phyloP scores from a whole-genome alignment of 1,284 basidiomycete species.

The Ceraceosorus bombacis region DNA sequence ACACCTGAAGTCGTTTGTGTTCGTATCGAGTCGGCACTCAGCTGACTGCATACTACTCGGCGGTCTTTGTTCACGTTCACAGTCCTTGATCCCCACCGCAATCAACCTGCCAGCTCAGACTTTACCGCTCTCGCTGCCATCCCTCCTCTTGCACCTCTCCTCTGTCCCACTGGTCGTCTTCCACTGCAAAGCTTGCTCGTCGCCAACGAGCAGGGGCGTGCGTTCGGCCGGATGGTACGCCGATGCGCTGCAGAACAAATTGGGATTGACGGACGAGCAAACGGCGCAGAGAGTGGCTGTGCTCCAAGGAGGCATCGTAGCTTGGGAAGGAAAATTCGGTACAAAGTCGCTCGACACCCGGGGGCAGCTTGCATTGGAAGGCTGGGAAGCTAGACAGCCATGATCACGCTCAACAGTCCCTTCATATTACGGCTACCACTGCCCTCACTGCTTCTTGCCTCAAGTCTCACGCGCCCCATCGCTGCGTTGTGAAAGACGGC shows the following conservation, averaged over 20 bases:
- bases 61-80: neutral
- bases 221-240: slow-evolving; percentile 43
- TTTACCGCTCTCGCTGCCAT: slow-evolving; percentile 41
- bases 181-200: slow-evolving; percentile 39
- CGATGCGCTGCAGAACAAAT: slow-evolving; percentile 30
- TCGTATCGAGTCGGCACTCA: slow-evolving; percentile 3
- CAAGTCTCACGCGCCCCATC: too few relatives aligned
- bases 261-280: slow-evolving; percentile 7
- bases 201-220: slow-evolving; percentile 30
- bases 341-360: slow-evolving; percentile 17
- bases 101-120: slow-evolving; percentile 50
- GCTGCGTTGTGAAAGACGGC: too few relatives aligned
- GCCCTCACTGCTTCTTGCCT: too few relatives aligned
- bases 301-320: slow-evolving; percentile 40
- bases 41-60: neutral
- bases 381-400: too few relatives aligned
- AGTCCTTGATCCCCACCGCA: slow-evolving; percentile 43
- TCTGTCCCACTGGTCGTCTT: slow-evolving; percentile 41
- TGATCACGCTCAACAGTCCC: too few relatives aligned
- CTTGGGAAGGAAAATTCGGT: slow-evolving; percentile 28
- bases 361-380: slow-evolving; percentile 9
- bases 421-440: too few relatives aligned
- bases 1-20: neutral
- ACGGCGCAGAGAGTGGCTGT: slow-evolving; percentile 23
- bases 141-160: slow-evolving; percentile 36